Evolutionary conservation across 306 rosid species (phyloP).

Genomic region (Quillaja saponaria): DNA sequence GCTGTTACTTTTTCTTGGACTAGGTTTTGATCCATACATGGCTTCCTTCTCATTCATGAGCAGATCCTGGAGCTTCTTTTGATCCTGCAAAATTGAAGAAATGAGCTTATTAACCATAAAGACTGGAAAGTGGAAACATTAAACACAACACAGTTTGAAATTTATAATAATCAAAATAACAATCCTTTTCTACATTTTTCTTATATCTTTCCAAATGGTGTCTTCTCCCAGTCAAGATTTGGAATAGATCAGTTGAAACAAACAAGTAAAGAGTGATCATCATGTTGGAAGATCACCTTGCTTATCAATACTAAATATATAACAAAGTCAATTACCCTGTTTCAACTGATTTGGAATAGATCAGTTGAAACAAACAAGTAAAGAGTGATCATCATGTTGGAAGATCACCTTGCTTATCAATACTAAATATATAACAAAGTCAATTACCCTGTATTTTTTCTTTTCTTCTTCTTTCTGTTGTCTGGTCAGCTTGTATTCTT

Average conservation of each 20-base stretch:
- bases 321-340: slow-evolving; percentile 52
- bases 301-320: slow-evolving; percentile 4
- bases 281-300: slow-evolving; percentile 20
- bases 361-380: too few species aligned
- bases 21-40: slow-evolving; percentile 85
- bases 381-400: slow-evolving; percentile 9
- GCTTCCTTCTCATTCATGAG: slow-evolving; percentile 92
- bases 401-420: slow-evolving; percentile 13
- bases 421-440: slow-evolving; percentile 1
- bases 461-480: slow-evolving; percentile 84
- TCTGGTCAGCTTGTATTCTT: slow-evolving; percentile 87
- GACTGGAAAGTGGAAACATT: slow-evolving; percentile 9
- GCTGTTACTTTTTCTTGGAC: slow-evolving; percentile 86
- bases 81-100: slow-evolving; percentile 60
- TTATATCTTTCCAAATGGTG: too few species aligned
- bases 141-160: not conserved
- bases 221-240: too few species aligned
- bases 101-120: not conserved
- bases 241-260: too few species aligned
- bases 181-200: too few species aligned
- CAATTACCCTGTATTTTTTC: slow-evolving; percentile 68
- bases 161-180: not conserved
- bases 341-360: too few species aligned
- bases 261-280: not conserved
- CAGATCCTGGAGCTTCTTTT: slow-evolving; percentile 91